phyloP scores from a whole-genome alignment of 345 rosid species.

The Citrus mangshanensis region DNA sequence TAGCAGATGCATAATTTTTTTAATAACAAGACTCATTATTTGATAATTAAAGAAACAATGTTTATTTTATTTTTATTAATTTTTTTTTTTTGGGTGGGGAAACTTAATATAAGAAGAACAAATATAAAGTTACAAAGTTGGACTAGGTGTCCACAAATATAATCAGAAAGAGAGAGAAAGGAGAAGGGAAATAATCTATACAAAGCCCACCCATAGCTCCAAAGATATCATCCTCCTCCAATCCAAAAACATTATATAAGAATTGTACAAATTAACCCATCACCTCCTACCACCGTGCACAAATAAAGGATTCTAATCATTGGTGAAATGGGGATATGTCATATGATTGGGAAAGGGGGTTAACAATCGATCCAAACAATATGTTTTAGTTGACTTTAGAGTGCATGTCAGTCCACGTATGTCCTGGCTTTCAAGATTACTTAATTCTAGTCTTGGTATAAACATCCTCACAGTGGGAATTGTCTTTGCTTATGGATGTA shows the following conservation, averaged over 20 bases:
- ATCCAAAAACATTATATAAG: too few relatives aligned
- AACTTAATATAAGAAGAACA: too few relatives aligned
- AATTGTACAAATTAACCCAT: too few relatives aligned
- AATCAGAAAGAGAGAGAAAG: too few relatives aligned
- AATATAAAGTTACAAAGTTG: too few relatives aligned
- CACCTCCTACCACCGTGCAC: not conserved
- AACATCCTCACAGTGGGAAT: not conserved
- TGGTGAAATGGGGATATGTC: not conserved
- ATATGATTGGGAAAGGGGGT: not conserved
- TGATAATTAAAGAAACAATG: not conserved
- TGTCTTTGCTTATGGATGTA: not conserved
- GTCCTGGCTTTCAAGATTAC: not conserved
- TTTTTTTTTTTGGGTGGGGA: too few relatives aligned
- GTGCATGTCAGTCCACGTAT: not conserved
- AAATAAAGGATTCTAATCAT: not conserved
- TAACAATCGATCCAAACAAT: not conserved
- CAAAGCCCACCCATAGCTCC: too few relatives aligned
- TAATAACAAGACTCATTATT: constrained; percentile 6
- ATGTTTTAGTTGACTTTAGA: not conserved
- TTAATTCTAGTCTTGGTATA: not conserved
- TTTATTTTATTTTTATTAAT: too few relatives aligned
- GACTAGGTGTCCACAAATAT: too few relatives aligned
- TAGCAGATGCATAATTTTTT: not conserved
- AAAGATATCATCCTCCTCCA: too few relatives aligned
- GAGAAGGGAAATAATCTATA: too few relatives aligned